Base-by-base conservation (phyloP, 306 rosid species). In the Inga oerstediana region DNA sequence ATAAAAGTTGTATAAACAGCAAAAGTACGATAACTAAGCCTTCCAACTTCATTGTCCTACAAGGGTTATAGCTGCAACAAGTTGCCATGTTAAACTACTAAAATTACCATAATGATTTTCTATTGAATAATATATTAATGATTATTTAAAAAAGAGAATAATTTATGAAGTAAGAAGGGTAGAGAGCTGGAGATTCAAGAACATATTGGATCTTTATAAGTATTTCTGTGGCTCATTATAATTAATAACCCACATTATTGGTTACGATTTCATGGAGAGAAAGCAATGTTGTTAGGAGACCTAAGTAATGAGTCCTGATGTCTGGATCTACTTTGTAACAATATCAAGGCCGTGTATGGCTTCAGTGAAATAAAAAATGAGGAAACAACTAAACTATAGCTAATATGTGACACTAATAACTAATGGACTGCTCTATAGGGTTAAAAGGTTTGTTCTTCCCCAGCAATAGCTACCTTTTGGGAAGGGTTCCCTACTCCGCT, bases 1-100 rank as follows among this genome's bases (percentile, higher is more conserved):
- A 14, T 34, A 49, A 49, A 49, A 15, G 64, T 27, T 24, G 61
- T 49, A 48, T 37, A 27, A 32, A 48, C 27, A 48, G 22, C 0
- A 24, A 34, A 64, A 66, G 12, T 32, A 34, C 39, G 24, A 16
- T 44, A 37, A 66, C 5, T 2, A 66, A 7, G 43, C 43, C 27
- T 37, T 68, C 73, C 73, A 68, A 17, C 73, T 68, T 68, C 46
- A 35, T 68, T 35, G 24, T 37, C 48, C 2, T 37, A 68, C 27
- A 37, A 68, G 27, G 73, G 30, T 0, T 69, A 20, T 39, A 69
- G 51, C 51, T 13, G 24, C 74, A 69, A 32, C 51, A 69, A 7
- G 74, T 69, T 41, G 3, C 24, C 46, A 64, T 43, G 74, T 15
- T 80, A 80, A 72, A 27, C 27, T 69, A 49, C 24, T 79, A 41